phyloP scores from a whole-genome alignment of 768 basidiomycete species.

The Phaffia tasmanica region DNA sequence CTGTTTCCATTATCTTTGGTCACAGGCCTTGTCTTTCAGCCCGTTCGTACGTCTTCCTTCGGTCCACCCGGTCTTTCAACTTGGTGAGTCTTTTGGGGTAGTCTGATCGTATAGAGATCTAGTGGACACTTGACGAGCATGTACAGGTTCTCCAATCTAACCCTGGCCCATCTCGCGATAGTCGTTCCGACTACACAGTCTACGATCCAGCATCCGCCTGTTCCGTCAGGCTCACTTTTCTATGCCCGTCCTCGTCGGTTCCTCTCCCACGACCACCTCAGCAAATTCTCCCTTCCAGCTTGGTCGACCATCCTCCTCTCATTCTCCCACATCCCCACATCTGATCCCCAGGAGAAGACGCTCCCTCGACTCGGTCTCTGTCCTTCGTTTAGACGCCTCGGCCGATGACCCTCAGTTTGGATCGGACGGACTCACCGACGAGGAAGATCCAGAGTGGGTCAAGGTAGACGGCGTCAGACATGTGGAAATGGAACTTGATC shows the following conservation, averaged over 20 bases:
- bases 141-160: too few species aligned
- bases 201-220: too few species aligned
- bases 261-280: conserved; percentile 9
- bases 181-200: too few species aligned
- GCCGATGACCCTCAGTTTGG: conserved; percentile 3
- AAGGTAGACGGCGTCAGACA: conserved; percentile 32
- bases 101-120: too few species aligned
- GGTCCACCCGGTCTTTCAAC: too few species aligned
- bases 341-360: conserved; percentile 1
- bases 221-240: too few species aligned
- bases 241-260: conserved; percentile 13
- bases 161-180: too few species aligned
- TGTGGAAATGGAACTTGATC: conserved; percentile 32
- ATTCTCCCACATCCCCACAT: conserved; percentile 19
- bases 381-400: conserved; percentile 17
- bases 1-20: too few species aligned
- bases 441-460: conserved; percentile 15
- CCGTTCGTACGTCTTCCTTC: too few species aligned
- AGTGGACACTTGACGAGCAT: too few species aligned
- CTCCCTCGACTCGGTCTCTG: conserved; percentile 19
- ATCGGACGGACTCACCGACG: conserved; percentile 1
- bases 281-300: conserved; percentile 6
- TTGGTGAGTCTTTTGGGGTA: too few species aligned
- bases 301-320: conserved; percentile 14
- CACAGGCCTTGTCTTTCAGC: too few species aligned